Conservation (phyloP, 1,284 basidiomycete species). For the Stygiomarasmius scandens region DNA sequence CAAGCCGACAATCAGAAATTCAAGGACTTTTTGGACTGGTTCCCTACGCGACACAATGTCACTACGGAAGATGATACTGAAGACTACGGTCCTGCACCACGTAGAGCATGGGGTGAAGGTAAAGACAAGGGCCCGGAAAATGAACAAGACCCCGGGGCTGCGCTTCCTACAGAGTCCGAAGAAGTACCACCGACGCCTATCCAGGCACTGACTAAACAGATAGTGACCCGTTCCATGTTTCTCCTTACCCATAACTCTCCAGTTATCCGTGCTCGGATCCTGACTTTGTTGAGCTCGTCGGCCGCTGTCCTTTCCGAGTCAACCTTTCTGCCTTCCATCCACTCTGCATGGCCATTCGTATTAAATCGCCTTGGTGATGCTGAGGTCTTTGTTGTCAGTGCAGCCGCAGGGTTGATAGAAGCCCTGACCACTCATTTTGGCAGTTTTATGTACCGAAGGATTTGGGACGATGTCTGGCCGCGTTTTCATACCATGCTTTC, state of each 20-base stretch:
- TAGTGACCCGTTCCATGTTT: slow-evolving; percentile 83
- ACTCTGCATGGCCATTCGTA: slow-evolving; percentile 88
- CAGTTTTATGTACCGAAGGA: slow-evolving; percentile 78
- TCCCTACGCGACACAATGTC: slow-evolving; percentile 50
- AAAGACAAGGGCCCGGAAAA: slow-evolving; percentile 11
- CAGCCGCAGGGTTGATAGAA: slow-evolving; percentile 73
- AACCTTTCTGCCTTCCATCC: slow-evolving; percentile 79
- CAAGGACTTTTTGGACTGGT: slow-evolving; percentile 66
- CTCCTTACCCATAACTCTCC: slow-evolving; percentile 89
- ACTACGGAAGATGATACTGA: slow-evolving; percentile 36
- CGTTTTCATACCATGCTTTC: slow-evolving; percentile 64
- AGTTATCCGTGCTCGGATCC: slow-evolving; percentile 79
- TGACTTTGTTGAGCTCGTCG: slow-evolving; percentile 72
- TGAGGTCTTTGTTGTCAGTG: slow-evolving; percentile 77
- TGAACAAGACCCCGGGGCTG: slow-evolving; percentile 28
- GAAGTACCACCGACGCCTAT: slow-evolving; percentile 64
- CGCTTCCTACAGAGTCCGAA: slow-evolving; percentile 32
- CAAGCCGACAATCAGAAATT: slow-evolving; percentile 33
- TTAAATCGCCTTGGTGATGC: slow-evolving; percentile 77
- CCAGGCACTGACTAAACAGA: slow-evolving; percentile 78
- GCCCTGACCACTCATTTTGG: slow-evolving; percentile 70
- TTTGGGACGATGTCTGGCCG: slow-evolving; percentile 93
- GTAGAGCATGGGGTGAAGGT: slow-evolving; percentile 47
- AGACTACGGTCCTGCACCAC: slow-evolving; percentile 66
- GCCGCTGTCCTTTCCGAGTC: slow-evolving; percentile 77